Conservation (phyloP, 2,329 filamentous ascomycete genomes). For the Hypoxylon sp. region DNA sequence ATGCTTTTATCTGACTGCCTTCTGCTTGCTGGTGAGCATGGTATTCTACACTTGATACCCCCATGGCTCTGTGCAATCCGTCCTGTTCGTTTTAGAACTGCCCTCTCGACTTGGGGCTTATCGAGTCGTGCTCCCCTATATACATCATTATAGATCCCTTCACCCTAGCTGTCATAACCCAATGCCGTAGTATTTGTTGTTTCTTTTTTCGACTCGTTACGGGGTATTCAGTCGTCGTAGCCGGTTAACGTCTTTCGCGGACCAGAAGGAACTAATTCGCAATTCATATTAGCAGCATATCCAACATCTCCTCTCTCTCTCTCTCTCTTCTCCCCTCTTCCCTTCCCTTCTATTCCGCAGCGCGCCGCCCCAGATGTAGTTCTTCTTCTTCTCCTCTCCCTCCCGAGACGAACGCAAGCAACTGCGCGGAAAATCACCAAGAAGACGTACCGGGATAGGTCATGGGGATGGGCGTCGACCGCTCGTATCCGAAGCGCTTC, state of each 20-base stretch:
- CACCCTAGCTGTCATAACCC: too few relatives aligned
- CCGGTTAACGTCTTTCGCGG: slow-evolving; percentile 67
- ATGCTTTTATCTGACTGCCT: neutral
- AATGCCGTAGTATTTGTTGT: neutral
- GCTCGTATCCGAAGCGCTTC: slow-evolving; percentile 75
- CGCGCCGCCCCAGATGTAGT: too few relatives aligned
- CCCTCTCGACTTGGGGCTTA: neutral
- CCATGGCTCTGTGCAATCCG: neutral
- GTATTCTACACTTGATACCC: slow-evolving; percentile 2
- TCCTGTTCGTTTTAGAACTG: neutral
- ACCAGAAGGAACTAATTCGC: slow-evolving; percentile 61
- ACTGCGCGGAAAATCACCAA: neutral
- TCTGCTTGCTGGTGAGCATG: too few relatives aligned
- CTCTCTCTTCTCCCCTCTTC: neutral
- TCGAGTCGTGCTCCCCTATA: slow-evolving; percentile 8
- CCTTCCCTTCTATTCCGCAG: neutral
- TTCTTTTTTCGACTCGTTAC: too few relatives aligned
- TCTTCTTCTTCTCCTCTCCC: too few relatives aligned
- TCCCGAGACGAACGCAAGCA: too few relatives aligned
- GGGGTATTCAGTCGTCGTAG: slow-evolving; percentile 71
- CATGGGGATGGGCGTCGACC: slow-evolving; percentile 77
- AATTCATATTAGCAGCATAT: slow-evolving; percentile 40
- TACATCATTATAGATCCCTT: slow-evolving; percentile 17
- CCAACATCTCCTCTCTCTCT: too few relatives aligned
- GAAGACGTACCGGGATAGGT: slow-evolving; percentile 87